Evolutionary conservation across 2,329 filamentous ascomycete genomes (phyloP).

Genomic region (Rachicladosporium sp.): DNA sequence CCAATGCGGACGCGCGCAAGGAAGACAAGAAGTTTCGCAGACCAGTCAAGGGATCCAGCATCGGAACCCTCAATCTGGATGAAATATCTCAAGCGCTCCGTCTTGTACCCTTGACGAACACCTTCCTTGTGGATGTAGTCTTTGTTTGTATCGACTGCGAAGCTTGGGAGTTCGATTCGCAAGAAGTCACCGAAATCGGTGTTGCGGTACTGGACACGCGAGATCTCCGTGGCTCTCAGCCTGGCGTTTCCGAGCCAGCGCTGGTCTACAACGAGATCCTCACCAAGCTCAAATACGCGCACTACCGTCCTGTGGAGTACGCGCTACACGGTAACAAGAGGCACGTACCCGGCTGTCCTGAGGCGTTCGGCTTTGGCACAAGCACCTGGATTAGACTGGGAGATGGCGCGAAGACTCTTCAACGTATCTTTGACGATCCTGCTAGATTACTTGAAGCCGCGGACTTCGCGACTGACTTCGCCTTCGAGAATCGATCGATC

Average conservation of each 20-base stretch:
- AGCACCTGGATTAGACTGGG: slow-evolving; percentile 43
- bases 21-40: too few relatives aligned
- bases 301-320: slow-evolving; percentile 60
- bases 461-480: background rate
- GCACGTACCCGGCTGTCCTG: slow-evolving; percentile 62
- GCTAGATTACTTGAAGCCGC: slow-evolving; percentile 27
- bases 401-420: slow-evolving; percentile 35
- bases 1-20: too few relatives aligned
- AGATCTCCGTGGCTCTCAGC: too few relatives aligned
- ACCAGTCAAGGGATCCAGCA: too few relatives aligned
- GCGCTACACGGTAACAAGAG: slow-evolving; percentile 51
- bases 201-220: too few relatives aligned
- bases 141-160: slow-evolving; percentile 78
- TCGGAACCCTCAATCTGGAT: too few relatives aligned
- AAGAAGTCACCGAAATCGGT: slow-evolving; percentile 71
- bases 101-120: too few relatives aligned
- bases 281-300: slow-evolving; percentile 54
- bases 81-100: too few relatives aligned
- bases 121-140: slow-evolving; percentile 35
- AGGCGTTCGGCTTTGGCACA: slow-evolving; percentile 58
- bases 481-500: slow-evolving; percentile 33
- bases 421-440: slow-evolving; percentile 43
- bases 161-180: slow-evolving; percentile 56
- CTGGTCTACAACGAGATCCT: too few relatives aligned
- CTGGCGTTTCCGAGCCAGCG: too few relatives aligned